Percentiles rank a stretch among this genome's conserved stretches.
These are phyloP conservation scores for Cryptococcus floricola DNA, from an alignment of 1,284 basidiomycete species.

Conservation along the genomic window DNA sequence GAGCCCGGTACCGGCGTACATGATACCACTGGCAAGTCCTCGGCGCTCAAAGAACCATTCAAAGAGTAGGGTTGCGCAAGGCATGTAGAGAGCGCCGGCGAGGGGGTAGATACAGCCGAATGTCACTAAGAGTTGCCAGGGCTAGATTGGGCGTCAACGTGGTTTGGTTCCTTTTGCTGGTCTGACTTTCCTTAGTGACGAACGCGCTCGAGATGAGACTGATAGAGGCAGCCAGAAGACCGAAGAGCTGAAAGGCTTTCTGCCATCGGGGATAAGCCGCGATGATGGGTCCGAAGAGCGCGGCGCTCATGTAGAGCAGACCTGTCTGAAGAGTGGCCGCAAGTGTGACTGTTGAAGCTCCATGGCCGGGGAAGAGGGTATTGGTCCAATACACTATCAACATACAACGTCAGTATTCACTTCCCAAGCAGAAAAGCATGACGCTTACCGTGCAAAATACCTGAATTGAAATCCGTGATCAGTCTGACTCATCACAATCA, in stretches of 20 bases:
- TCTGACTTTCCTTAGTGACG: slow-evolving; percentile 24
- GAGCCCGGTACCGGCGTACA: slow-evolving; percentile 45
- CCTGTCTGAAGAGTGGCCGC: slow-evolving; percentile 46
- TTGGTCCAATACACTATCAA: slow-evolving; percentile 44
- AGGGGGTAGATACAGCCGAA: slow-evolving; percentile 46
- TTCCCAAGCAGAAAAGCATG: no score
- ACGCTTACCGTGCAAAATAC: no score
- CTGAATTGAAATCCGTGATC: no score
- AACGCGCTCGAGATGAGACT: slow-evolving; percentile 38
- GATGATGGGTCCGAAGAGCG: slow-evolving; percentile 38
- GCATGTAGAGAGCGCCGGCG: slow-evolving; percentile 41
- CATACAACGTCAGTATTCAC: slow-evolving; percentile 6
- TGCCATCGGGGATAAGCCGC: slow-evolving; percentile 30
- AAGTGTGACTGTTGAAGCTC: slow-evolving; percentile 36
- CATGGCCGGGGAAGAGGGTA: slow-evolving; percentile 35
- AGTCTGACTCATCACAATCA: no score
- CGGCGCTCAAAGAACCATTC: slow-evolving; percentile 45
- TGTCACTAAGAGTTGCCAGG: slow-evolving; percentile 45
- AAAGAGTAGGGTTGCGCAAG: slow-evolving; percentile 44
- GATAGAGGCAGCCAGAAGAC: slow-evolving; percentile 24
- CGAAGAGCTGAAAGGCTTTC: slow-evolving; percentile 26
- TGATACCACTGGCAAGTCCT: slow-evolving; percentile 44
- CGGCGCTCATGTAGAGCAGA: slow-evolving; percentile 7
- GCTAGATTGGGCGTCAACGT: slow-evolving; percentile 7
- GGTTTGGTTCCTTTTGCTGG: neutral